These are phyloP conservation scores for Ceratopteris richardii DNA, from an alignment of 75 land plant genomes.

Conservation along the genomic window DNA sequence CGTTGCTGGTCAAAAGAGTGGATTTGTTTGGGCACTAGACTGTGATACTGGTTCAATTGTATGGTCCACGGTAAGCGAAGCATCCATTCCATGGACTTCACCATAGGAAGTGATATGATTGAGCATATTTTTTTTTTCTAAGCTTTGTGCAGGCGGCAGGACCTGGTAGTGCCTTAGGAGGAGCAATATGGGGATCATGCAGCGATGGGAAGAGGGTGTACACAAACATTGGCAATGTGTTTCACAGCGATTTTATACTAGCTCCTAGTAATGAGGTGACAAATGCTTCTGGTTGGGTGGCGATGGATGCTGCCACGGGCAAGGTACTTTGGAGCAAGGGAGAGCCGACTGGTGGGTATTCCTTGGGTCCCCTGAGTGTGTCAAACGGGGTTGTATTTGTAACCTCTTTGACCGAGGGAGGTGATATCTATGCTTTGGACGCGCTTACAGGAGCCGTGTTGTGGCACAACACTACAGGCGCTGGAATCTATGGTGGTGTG, in stretches of 20 bases:
- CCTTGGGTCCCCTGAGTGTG: background rate
- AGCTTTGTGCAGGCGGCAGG: slow-evolving; percentile 27
- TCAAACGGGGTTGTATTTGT: background rate
- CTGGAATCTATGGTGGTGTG: background rate
- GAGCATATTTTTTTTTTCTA: too few relatives aligned
- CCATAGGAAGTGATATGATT: too few relatives aligned
- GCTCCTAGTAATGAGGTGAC: background rate
- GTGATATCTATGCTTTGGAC: background rate
- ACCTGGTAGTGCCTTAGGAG: slow-evolving; percentile 31
- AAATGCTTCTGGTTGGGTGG: background rate
- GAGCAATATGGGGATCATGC: slow-evolving; percentile 43
- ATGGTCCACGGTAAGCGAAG: slow-evolving; percentile 43
- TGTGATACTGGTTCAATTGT: slow-evolving; percentile 31
- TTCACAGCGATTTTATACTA: background rate
- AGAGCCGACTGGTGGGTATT: background rate
- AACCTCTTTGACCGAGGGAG: background rate
- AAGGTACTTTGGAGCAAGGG: background rate
- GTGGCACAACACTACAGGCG: background rate
- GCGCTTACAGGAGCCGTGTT: background rate
- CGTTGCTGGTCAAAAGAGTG: slow-evolving; percentile 41
- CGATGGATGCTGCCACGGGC: background rate
- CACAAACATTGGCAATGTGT: slow-evolving; percentile 40
- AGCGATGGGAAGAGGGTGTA: slow-evolving; percentile 37
- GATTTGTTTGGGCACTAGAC: slow-evolving; percentile 41
- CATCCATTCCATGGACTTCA: too few relatives aligned